These are phyloP conservation scores for Meira nashicola DNA, from an alignment of 1,284 basidiomycete species.

Conservation along the genomic window DNA sequence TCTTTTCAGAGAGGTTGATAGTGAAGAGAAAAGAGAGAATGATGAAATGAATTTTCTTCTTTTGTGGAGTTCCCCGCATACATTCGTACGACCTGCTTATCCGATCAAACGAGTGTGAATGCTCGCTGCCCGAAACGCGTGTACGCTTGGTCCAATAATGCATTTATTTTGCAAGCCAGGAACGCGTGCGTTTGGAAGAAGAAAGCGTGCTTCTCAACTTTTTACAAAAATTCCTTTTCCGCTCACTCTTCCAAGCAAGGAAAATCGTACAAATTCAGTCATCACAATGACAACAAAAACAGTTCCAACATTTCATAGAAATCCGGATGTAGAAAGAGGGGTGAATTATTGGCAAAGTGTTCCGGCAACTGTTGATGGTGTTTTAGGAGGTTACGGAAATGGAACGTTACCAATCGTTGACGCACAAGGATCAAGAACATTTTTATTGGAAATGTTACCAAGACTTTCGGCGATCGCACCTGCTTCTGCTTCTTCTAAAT, in stretches of 20 bases:
- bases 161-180: too few relatives aligned
- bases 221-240: not conserved
- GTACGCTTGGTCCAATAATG: too few relatives aligned
- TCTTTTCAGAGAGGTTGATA: not conserved
- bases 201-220: too few relatives aligned
- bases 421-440: conserved; percentile 47
- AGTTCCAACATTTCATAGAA: conserved; percentile 8
- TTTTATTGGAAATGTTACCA: conserved; percentile 41
- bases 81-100: too few relatives aligned
- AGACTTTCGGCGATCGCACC: conserved; percentile 41
- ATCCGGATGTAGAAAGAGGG: conserved; percentile 45
- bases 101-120: too few relatives aligned
- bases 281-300: not conserved
- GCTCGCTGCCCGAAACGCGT: too few relatives aligned
- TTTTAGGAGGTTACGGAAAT: conserved; percentile 46
- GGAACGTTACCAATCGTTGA: conserved; percentile 48
- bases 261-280: too few relatives aligned
- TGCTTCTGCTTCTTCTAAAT: conserved; percentile 22
- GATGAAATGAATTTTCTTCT: not conserved
- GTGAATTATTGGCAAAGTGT: conserved; percentile 50
- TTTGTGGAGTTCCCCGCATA: not conserved
- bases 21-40: not conserved
- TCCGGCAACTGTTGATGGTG: conserved; percentile 48
- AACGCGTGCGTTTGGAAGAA: too few relatives aligned
- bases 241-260: too few relatives aligned